phyloP scores from a whole-genome alignment of 495 filamentous ascomycete species.

The Echria macrotheca region DNA sequence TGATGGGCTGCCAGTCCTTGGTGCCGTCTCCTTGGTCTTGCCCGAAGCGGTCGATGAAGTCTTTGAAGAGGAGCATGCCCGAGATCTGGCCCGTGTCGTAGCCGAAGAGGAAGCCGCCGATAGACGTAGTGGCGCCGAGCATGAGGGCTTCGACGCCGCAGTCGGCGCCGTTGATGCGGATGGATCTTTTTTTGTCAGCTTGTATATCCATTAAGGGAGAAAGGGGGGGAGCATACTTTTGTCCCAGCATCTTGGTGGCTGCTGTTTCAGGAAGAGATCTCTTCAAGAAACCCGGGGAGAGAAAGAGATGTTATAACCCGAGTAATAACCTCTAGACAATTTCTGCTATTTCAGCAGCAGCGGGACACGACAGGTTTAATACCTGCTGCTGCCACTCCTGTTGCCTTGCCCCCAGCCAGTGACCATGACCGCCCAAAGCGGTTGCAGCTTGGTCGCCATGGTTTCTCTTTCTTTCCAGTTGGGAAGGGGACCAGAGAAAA shows the following conservation, averaged over 20 bases:
- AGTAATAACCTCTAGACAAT: too few relatives aligned
- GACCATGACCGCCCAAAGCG: too few relatives aligned
- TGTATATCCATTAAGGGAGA: background rate
- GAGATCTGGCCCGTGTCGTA: constrained; percentile 62
- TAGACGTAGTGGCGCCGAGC: constrained; percentile 42
- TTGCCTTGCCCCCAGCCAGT: too few relatives aligned
- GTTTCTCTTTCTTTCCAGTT: too few relatives aligned
- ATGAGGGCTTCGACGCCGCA: constrained; percentile 30
- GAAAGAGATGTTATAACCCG: too few relatives aligned
- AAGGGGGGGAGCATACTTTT: background rate
- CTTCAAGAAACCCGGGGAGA: too few relatives aligned
- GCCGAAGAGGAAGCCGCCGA: constrained; percentile 73
- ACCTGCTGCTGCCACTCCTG: too few relatives aligned
- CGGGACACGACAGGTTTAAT: too few relatives aligned
- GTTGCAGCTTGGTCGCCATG: too few relatives aligned
- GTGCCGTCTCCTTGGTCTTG: constrained; percentile 24
- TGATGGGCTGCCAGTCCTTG: constrained; percentile 27
- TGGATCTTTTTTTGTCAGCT: constrained; percentile 18
- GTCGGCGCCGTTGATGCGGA: constrained; percentile 32
- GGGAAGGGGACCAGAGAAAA: too few relatives aligned
- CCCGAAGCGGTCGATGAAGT: constrained; percentile 44
- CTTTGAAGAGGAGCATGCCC: constrained; percentile 56
- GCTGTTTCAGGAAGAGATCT: too few relatives aligned
- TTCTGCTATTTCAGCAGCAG: too few relatives aligned
- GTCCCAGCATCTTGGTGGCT: background rate